Evolutionary conservation across 176 grass and related monocot genomes (phyloP).

Genomic region (Aegilops tauschii): DNA sequence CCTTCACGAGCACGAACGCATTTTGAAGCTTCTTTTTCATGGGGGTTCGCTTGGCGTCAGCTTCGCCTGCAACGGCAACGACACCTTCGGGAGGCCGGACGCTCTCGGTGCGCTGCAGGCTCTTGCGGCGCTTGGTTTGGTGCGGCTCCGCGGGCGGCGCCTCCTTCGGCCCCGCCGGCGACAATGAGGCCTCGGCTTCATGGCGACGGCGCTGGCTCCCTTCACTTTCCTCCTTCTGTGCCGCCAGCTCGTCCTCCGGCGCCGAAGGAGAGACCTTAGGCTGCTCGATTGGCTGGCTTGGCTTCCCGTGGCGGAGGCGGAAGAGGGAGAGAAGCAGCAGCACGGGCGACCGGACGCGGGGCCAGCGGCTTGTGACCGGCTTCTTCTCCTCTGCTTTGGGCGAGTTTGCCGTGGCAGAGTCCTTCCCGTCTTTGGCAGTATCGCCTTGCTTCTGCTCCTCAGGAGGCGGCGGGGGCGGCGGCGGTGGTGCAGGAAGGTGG

Average conservation of each 20-base stretch:
- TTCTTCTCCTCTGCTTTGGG: background rate
- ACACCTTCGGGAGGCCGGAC: background rate
- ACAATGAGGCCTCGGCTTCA: background rate
- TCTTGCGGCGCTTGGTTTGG: conserved; percentile 7
- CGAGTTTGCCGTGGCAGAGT: background rate
- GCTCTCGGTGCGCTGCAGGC: background rate
- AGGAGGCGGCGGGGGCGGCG: background rate
- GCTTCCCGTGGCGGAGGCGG: background rate
- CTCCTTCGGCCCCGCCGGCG: background rate
- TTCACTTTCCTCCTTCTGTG: background rate
- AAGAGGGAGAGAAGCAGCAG: background rate
- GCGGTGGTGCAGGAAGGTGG: background rate
- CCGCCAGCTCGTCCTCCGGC: background rate
- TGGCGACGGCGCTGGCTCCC: background rate
- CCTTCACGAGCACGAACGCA: background rate
- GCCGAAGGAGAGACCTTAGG: background rate
- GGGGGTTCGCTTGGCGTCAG: background rate
- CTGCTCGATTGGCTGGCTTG: background rate
- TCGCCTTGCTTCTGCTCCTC: background rate
- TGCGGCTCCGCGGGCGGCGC: background rate
- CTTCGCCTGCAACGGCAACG: background rate
- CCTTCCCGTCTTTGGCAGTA: background rate
- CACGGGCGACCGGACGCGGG: background rate
- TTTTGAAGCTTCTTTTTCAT: background rate
- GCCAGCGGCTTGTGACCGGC: background rate